Base-by-base conservation (phyloP, 148 eudicot genomes). In the Chenopodium suecicum region DNA sequence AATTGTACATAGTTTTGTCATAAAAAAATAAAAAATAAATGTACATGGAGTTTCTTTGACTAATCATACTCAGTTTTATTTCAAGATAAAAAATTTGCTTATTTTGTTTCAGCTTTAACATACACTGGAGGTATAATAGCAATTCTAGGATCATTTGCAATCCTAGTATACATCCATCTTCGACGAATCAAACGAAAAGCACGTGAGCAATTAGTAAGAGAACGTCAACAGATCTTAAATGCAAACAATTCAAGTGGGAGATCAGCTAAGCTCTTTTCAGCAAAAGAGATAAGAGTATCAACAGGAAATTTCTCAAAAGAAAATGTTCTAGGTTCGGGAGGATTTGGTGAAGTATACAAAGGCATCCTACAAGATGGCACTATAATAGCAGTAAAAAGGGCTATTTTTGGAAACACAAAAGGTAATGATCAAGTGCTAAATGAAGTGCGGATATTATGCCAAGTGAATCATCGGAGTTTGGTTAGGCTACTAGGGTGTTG, bases 321-420 rank as follows among this genome's bases (percentile, higher is more conserved):
- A 13, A 85, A 82, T 29, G 79, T 89, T 63, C 89, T 91, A 25
- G 94, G 94, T 13, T 75, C 82, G 1, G 93, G 91, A 1, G 93
- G 91, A 37, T 91, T 91, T 54, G 91, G 91, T 9, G 92, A 91
- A 72, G 94, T 91, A 17, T 91, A 80, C 86, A 91, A 86, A 72
- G 91, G 90, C 10, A 85, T 82, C 2, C 46, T 89, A n/a, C 85
- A 87, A 3, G 90, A 88, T 70, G 92, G 94, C 27, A 91, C 89
- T 2, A 23, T 79, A 44, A 75, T 83, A 48, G 94, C 92, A 4
- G 94, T 86, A 20, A 91, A 91, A 73, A 71, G 94, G 9, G 91
- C 94, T 32, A 89, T 89, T 76, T 68, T 86, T 9, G 90, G 91
- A 2, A 89, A 86, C 84, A 87, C 90, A 67, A 88, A 84, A 79